Conservation (phyloP, 2,329 filamentous ascomycete genomes). For the Scedosporium aurantiacum region DNA sequence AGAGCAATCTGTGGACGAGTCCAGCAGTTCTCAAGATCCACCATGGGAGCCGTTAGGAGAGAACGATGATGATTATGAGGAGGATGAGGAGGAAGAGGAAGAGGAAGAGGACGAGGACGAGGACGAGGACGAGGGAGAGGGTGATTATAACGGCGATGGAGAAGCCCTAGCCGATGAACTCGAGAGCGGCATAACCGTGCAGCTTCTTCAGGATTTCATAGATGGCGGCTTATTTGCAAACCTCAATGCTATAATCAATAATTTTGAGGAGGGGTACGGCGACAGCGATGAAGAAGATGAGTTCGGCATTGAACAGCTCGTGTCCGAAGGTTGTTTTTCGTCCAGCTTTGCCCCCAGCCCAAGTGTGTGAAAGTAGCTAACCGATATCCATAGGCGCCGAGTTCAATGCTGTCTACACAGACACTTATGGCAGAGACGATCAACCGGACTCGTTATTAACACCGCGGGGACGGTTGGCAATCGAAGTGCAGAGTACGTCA, state of each 20-base stretch:
- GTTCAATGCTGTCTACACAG: neutral
- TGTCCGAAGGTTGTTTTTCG: neutral
- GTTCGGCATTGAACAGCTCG: constrained; percentile 5
- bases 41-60: constrained; percentile 7
- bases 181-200: neutral
- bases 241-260: constrained; percentile 10
- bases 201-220: constrained; percentile 2
- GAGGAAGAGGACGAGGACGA: constrained; percentile 20
- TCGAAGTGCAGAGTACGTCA: neutral
- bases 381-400: neutral
- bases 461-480: neutral
- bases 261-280: constrained; percentile 15
- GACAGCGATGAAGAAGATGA: constrained; percentile 15
- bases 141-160: constrained; percentile 12
- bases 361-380: neutral
- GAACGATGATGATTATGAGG: constrained; percentile 12
- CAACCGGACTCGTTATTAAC: neutral
- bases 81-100: constrained; percentile 17
- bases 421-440: constrained; percentile 1
- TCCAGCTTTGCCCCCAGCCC: neutral
- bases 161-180: neutral
- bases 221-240: neutral
- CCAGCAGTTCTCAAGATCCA: neutral
- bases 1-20: neutral
- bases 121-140: constrained; percentile 16